Evolutionary conservation across 2,329 filamentous ascomycete species (phyloP), one percentile per base, ranked within the genome.

Genomic region (Diaporthe caulivora): DNA sequence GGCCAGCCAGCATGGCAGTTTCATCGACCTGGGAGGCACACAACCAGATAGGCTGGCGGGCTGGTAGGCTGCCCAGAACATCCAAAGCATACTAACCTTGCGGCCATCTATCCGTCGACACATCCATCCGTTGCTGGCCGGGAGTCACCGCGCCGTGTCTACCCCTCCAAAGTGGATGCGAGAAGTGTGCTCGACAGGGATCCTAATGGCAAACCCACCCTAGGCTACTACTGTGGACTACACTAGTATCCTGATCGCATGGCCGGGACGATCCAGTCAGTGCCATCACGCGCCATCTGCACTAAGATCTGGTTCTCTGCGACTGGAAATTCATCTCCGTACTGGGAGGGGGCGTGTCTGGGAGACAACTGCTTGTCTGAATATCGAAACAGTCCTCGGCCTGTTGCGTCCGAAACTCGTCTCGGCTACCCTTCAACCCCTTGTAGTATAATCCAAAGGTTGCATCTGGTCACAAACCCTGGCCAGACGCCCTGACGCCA

Each of bases 141-240:
- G 53, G 40, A 58, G 29, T 29, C 42, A 62, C 42, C 44, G 44
- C 13, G 29, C 55, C 42, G 42, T 70, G n/a, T n/a, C 55, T 60
- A 31, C 68, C 68, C 68, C 68, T 60, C 68, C 68, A 42, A 42
- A 40, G 55, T 71, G 68, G 55, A 62, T 37, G 8, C 34, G n/a
- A 31, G 55, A 18, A 31, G 54, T 51, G 68, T 51, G 18, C 47
- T 57, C 24, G 55, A 53, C 68, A 71, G 18, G 68, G 68, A 62
- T 71, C 29, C 34, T 62, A 62, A 71, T 71, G 55, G 44, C 1
- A 71, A 18, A 31, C n/a, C 21, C 15, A 34, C 44, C 62, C 62
- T 31, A 58, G n/a, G 9, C 37, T 62, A 21, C n/a, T 29, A 34
- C 34, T n/a, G n/a, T n/a, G n/a, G 2, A 40, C 37, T 40, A 8